Conservation (phyloP, 768 basidiomycete genomes). For the Tulasnella sp. region DNA sequence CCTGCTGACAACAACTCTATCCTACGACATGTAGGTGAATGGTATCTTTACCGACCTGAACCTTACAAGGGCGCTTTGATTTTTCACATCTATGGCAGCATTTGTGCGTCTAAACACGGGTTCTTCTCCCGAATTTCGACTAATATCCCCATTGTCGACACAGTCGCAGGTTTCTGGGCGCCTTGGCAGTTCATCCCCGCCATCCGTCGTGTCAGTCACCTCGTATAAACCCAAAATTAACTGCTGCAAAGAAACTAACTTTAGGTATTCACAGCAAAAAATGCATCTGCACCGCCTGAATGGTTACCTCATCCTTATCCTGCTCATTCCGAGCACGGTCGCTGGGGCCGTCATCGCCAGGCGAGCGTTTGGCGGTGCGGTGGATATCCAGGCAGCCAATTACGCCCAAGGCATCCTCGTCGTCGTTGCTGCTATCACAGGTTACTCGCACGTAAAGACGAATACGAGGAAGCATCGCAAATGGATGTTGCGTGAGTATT, state of each 20-base stretch:
- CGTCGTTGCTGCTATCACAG: not conserved
- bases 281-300: slow-evolving; percentile 13
- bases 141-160: not conserved
- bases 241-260: not conserved
- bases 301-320: slow-evolving; percentile 12
- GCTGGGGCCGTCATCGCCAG: slow-evolving; percentile 4
- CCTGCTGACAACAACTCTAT: too few relatives aligned
- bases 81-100: slow-evolving; percentile 7
- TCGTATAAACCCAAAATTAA: too few relatives aligned
- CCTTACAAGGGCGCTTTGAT: slow-evolving; percentile 5
- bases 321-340: not conserved
- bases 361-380: slow-evolving; percentile 9
- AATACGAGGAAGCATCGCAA: slow-evolving; percentile 14
- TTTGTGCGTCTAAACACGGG: not conserved
- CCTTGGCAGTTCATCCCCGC: slow-evolving; percentile 16
- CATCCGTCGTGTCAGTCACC: slow-evolving; percentile 9
- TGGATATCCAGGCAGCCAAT: not conserved
- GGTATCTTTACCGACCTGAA: slow-evolving; percentile 8
- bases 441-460: not conserved
- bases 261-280: not conserved
- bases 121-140: not conserved
- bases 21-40: slow-evolving; percentile 13
- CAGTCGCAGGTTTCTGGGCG: slow-evolving; percentile 10
- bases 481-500: slow-evolving; percentile 14
- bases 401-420: slow-evolving; percentile 6